These are phyloP conservation scores for cucumber (Cucumis sativus) DNA, from an alignment of 306 rosid species.

Conservation along the genomic window Cucumber_9930_V3 NC_026660.2:7643501-7644000, in stretches of 20 bases:
- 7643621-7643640: slow-evolving; percentile 14
- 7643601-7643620: slow-evolving; percentile 21
- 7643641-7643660: slow-evolving; percentile 18
- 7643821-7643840: background rate
- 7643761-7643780: background rate
- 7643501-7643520: slow-evolving; percentile 31
- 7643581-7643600: slow-evolving; percentile 58
- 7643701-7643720: slow-evolving; percentile 30
- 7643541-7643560: slow-evolving; percentile 44
- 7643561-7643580: slow-evolving; percentile 63
- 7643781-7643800: background rate
- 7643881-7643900: background rate
- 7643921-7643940: background rate
- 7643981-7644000: background rate
- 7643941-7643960: background rate
- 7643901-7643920: background rate
- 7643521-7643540: slow-evolving; percentile 86
- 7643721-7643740: background rate
- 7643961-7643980: background rate
- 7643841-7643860: background rate
- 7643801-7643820: background rate
- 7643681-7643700: slow-evolving; percentile 25
- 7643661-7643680: slow-evolving; percentile 47
- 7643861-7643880: background rate
- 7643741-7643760: background rate